phyloP scores from a whole-genome alignment of 2,329 filamentous ascomycete species.

The Macrophomina pseudophaseolina region DNA sequence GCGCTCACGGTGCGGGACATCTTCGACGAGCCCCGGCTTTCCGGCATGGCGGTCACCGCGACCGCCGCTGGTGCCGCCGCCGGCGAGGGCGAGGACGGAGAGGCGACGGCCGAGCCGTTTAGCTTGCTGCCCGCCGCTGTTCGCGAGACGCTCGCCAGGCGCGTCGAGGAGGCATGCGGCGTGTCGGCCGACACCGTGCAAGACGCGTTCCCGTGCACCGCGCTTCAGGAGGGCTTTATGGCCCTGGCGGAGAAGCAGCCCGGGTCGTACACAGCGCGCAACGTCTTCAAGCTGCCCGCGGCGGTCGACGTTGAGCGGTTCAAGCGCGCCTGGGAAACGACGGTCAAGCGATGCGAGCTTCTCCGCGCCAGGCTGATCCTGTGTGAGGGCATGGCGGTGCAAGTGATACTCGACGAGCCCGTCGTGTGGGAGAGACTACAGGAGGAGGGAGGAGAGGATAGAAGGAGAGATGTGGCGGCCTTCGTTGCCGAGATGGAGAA shows the following conservation, averaged over 20 bases:
- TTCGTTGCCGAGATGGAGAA: constrained; percentile 5
- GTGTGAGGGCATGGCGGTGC: constrained; percentile 32
- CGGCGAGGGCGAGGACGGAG: not conserved
- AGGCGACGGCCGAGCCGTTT: not conserved
- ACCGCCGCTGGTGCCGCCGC: constrained; percentile 33
- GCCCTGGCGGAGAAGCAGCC: constrained; percentile 52
- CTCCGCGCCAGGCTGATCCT: constrained; percentile 70
- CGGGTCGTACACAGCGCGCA: constrained; percentile 46
- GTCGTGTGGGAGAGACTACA: not conserved
- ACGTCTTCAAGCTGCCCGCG: constrained; percentile 38
- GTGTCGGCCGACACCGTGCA: constrained; percentile 38
- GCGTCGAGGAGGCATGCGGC: not conserved
- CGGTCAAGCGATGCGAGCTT: constrained; percentile 65
- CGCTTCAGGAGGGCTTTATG: constrained; percentile 61
- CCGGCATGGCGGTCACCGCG: constrained; percentile 28
- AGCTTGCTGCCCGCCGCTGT: not conserved
- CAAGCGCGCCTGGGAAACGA: constrained; percentile 49
- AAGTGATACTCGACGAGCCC: not conserved
- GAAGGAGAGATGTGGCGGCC: not conserved
- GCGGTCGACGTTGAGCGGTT: constrained; percentile 35
- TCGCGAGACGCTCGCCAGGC: not conserved
- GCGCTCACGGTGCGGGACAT: constrained; percentile 31
- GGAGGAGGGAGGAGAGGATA: not conserved
- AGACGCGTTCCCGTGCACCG: constrained; percentile 61
- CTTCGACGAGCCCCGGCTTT: constrained; percentile 30